Conservation (phyloP, 2,329 filamentous ascomycete genomes). For the Ilyonectria robusta region DNA sequence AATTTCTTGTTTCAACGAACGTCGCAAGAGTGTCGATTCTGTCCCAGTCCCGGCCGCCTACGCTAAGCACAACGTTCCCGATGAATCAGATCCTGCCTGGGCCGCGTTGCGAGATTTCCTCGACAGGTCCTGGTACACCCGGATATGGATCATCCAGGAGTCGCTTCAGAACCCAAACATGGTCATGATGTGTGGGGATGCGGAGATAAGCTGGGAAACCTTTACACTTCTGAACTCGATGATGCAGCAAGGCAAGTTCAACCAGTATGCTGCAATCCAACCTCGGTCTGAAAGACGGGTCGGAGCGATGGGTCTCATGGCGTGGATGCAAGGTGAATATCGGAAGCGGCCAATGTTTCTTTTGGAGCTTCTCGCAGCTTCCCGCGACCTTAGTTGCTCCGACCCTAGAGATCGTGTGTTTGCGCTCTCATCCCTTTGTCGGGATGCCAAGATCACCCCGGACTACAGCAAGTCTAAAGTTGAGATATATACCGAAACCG, state of each 20-base stretch:
- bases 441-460: conserved; percentile 7
- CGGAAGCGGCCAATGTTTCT: neutral
- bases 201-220: conserved; percentile 3
- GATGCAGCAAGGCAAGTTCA: conserved; percentile 9
- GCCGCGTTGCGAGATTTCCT: conserved; percentile 16
- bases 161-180: conserved; percentile 17
- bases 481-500: conserved; percentile 7
- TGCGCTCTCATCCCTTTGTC: conserved; percentile 12
- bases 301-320: conserved; percentile 6
- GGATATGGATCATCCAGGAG: conserved; percentile 25
- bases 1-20: conserved; percentile 5
- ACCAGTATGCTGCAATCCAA: conserved; percentile 8
- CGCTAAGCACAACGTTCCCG: neutral
- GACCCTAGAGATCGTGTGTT: conserved; percentile 22
- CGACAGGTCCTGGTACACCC: conserved; percentile 14
- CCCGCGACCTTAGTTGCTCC: conserved; percentile 16
- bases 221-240: conserved; percentile 1
- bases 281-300: neutral
- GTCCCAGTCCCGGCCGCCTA: neutral
- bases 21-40: neutral
- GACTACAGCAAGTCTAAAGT: conserved; percentile 7
- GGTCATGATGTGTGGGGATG: conserved; percentile 24
- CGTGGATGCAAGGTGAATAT: conserved; percentile 2
- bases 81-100: conserved; percentile 6
- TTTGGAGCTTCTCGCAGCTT: neutral